Evolutionary conservation across 176 grass and related monocot genomes (phyloP).

Genomic region (Raddia distichophylla): DNA sequence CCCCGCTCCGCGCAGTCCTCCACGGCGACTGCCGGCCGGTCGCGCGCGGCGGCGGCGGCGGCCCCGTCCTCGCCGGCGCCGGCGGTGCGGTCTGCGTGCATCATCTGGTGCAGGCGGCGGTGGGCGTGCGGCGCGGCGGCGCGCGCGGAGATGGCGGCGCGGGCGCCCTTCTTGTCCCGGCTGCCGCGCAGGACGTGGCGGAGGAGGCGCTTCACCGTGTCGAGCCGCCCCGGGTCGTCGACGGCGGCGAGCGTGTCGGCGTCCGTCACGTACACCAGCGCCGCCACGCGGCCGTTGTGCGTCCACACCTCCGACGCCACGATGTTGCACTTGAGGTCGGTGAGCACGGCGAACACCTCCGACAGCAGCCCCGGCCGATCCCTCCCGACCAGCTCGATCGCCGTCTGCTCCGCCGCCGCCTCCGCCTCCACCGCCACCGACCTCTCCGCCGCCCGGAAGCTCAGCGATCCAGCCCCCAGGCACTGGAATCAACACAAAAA

Average conservation of each 20-base stretch:
- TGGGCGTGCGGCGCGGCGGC: slow-evolving; percentile 41
- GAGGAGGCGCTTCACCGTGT: slow-evolving; percentile 64
- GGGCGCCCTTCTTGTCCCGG: slow-evolving; percentile 43
- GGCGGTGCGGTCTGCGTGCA: slow-evolving; percentile 51
- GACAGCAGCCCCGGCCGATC: slow-evolving; percentile 86
- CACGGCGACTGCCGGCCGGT: slow-evolving; percentile 47
- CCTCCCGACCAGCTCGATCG: slow-evolving; percentile 70
- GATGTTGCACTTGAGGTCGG: slow-evolving; percentile 75
- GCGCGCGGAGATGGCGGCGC: slow-evolving; percentile 39
- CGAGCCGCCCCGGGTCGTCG: slow-evolving; percentile 51
- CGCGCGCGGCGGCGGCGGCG: background rate
- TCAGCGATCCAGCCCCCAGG: slow-evolving; percentile 63
- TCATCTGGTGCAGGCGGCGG: slow-evolving; percentile 87
- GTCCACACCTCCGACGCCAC: slow-evolving; percentile 90
- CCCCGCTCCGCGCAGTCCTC: slow-evolving; percentile 77
- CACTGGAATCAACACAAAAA: slow-evolving; percentile 53
- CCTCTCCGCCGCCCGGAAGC: slow-evolving; percentile 47
- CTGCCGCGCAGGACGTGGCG: slow-evolving; percentile 68
- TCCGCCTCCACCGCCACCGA: slow-evolving; percentile 53
- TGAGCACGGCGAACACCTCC: slow-evolving; percentile 87
- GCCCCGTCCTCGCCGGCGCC: background rate
- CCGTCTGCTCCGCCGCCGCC: slow-evolving; percentile 48
- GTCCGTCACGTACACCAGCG: slow-evolving; percentile 75
- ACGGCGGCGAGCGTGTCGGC: slow-evolving; percentile 46
- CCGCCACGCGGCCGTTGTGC: slow-evolving; percentile 73